Conservation (phyloP, 129 eudicot genomes). For the Logfia minima region DNA sequence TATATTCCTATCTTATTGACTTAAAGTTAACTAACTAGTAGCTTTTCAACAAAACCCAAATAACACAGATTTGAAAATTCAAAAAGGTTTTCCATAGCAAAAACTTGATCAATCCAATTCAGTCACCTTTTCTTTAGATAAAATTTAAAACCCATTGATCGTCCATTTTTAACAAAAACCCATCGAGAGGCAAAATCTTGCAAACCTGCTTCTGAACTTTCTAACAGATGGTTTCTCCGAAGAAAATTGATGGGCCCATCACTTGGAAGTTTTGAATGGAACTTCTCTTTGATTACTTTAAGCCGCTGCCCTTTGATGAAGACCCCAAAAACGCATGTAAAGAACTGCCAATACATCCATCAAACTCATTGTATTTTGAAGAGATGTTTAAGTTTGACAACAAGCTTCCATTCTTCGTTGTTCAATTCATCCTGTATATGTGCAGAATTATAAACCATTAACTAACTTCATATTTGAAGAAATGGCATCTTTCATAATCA, state of each 20-base stretch:
- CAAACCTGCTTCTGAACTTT: neutral
- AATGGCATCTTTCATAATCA: neutral
- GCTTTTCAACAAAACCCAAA: neutral
- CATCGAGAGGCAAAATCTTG: neutral
- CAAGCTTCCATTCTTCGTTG: slow-evolving; percentile 69
- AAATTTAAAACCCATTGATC: neutral
- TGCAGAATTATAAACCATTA: neutral
- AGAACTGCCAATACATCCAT: neutral
- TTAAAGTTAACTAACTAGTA: neutral
- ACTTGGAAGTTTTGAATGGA: neutral
- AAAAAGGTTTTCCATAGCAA: neutral
- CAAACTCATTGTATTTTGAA: slow-evolving; percentile 71
- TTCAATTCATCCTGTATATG: slow-evolving; percentile 64
- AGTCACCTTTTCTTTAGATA: neutral
- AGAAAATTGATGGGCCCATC: slow-evolving; percentile 3
- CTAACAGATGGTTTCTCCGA: neutral
- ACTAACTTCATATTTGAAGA: neutral
- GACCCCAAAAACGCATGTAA: neutral
- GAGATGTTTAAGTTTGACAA: slow-evolving; percentile 69
- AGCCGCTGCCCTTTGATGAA: slow-evolving; percentile 9
- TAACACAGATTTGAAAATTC: neutral
- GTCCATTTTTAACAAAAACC: neutral
- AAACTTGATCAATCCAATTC: neutral
- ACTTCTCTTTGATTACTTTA: slow-evolving; percentile 7
- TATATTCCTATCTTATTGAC: neutral